Evolutionary conservation across 2,329 filamentous ascomycete genomes (phyloP).

Genomic region (Fusarium poae): DNA sequence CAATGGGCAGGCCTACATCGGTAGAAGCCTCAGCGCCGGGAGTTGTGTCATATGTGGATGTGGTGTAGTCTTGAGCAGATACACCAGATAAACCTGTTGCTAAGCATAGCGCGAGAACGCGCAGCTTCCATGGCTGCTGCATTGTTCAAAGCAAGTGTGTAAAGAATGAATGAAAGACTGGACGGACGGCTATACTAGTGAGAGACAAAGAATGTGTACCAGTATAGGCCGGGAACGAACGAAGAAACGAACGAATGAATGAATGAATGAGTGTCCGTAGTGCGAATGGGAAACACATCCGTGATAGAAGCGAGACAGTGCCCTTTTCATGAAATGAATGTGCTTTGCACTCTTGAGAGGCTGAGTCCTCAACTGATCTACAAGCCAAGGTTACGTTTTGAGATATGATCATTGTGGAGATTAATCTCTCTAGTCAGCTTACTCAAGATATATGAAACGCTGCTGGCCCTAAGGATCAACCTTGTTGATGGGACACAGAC

Average conservation of each 20-base stretch:
- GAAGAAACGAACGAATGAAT: background rate
- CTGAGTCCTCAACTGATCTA: background rate
- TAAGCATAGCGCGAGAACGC: constrained; percentile 21
- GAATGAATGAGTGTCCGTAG: constrained; percentile 3
- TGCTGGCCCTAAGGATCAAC: background rate
- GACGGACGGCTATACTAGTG: background rate
- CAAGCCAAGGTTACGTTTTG: background rate
- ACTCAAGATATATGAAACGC: constrained; percentile 13
- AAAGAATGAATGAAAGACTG: background rate
- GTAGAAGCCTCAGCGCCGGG: background rate
- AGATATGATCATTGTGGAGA: background rate
- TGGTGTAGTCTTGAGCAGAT: constrained; percentile 7
- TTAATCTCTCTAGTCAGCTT: constrained; percentile 12
- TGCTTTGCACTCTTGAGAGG: background rate
- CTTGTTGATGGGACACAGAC: background rate
- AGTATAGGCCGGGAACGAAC: background rate
- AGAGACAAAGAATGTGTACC: background rate
- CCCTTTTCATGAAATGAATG: constrained; percentile 20
- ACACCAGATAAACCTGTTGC: background rate
- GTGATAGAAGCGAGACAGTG: background rate
- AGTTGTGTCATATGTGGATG: background rate
- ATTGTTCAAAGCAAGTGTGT: background rate
- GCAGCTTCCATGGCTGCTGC: constrained; percentile 17
- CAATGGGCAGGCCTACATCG: accelerated
- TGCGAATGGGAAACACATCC: background rate